phyloP scores from a whole-genome alignment of 2,329 filamentous ascomycete species.

The Trichoderma sp. region DNA sequence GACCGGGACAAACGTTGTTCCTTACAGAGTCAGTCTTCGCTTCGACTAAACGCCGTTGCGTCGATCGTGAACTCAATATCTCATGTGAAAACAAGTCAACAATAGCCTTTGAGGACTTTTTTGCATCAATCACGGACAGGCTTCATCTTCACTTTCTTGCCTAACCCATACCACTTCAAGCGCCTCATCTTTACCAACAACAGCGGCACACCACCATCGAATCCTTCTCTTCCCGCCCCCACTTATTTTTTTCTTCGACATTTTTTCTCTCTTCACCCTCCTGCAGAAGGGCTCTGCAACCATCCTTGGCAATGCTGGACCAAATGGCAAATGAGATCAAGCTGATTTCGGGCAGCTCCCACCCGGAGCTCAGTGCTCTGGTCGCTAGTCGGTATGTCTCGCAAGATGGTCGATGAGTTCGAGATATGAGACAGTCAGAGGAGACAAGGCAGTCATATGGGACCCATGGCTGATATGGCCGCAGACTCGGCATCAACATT shows the following conservation, averaged over 20 bases:
- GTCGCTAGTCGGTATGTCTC: constrained; percentile 48
- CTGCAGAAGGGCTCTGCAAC: constrained; percentile 31
- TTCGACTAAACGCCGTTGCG: too few relatives aligned
- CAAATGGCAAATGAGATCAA: constrained; percentile 59
- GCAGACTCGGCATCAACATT: constrained; percentile 73
- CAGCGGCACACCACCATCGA: constrained; percentile 16
- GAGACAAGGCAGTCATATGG: background rate
- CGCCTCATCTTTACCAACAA: background rate
- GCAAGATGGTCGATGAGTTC: background rate
- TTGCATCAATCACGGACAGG: too few relatives aligned
- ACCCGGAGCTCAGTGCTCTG: constrained; percentile 51
- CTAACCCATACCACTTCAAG: too few relatives aligned
- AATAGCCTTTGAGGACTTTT: too few relatives aligned
- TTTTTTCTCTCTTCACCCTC: constrained; percentile 30
- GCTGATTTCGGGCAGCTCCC: constrained; percentile 54
- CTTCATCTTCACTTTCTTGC: too few relatives aligned
- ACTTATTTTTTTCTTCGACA: constrained; percentile 15
- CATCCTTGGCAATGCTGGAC: constrained; percentile 41
- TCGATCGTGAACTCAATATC: too few relatives aligned
- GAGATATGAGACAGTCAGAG: background rate
- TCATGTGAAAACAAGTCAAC: too few relatives aligned
- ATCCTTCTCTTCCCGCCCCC: constrained; percentile 8
- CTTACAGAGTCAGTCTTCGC: too few relatives aligned
- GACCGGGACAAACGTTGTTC: too few relatives aligned
- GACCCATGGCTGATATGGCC: constrained; percentile 32